Percentiles rank a stretch among this genome's conserved stretches.
These are phyloP conservation scores for Lactarius tabidus DNA, from an alignment of 768 basidiomycete species.

Conservation along the genomic window DNA sequence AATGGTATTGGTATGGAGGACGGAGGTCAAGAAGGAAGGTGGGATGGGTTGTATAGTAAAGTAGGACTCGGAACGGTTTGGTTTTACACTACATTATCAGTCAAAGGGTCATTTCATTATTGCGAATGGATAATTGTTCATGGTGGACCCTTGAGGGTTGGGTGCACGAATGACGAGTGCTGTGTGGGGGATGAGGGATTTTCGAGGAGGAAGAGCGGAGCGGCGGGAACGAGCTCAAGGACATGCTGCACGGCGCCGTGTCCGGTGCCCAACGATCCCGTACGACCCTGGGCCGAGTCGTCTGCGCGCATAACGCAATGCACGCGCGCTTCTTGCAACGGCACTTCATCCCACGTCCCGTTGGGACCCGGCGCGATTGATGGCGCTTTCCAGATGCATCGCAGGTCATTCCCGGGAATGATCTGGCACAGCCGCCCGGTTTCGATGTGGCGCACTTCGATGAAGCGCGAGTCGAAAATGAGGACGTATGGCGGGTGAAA, in stretches of 20 bases:
- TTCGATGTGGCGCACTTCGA: no score
- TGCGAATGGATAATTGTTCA: not conserved
- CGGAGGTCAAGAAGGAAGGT: not conserved
- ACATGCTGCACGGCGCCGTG: constrained; percentile 69
- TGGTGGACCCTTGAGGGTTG: constrained; percentile 34
- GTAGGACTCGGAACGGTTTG: no score
- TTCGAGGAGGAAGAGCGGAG: constrained; percentile 60
- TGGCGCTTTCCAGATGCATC: constrained; percentile 68
- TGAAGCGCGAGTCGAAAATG: no score
- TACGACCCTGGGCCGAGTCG: constrained; percentile 32
- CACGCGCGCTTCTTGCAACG: no score
- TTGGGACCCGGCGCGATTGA: constrained; percentile 41
- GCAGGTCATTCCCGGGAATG: no score
- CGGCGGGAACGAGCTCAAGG: constrained; percentile 74
- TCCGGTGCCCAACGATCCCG: no score
- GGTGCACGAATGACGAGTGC: constrained; percentile 31
- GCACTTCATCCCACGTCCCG: constrained; percentile 43
- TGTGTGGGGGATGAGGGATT: constrained; percentile 38
- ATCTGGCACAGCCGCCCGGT: no score
- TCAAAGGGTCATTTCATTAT: not conserved
- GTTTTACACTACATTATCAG: not conserved
- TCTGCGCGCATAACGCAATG: constrained; percentile 68
- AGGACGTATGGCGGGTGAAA: no score
- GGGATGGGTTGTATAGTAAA: not conserved
- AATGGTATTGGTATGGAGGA: no score